A percentile compares a stretch with the other conserved stretches of the same genome.
These are phyloP conservation scores for Strombidium stylifer DNA, from an alignment of 73 alveolate genomes.

Conservation along the genomic window DNA sequence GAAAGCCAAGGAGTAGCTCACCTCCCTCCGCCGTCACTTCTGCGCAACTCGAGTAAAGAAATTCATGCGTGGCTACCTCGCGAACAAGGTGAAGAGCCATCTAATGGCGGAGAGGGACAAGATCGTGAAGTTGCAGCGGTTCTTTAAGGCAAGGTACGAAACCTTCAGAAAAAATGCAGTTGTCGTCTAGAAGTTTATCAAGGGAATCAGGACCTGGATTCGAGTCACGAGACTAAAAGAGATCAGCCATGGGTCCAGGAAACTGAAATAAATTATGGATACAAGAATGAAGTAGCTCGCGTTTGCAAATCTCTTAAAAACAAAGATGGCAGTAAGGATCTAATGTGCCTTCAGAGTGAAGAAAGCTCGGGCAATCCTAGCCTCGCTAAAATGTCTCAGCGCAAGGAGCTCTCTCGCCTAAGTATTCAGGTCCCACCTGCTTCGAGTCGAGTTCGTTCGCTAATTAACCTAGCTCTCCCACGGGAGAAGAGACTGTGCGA, in stretches of 20 bases:
- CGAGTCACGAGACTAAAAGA: background rate
- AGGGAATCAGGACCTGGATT: background rate
- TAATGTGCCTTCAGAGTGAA: conserved; percentile 7
- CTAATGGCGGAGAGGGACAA: no score
- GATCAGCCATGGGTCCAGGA: background rate
- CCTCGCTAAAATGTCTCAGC: no score
- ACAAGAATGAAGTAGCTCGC: no score
- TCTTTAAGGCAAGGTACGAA: background rate
- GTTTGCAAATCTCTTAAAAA: background rate
- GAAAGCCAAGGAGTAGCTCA: conserved; percentile 11
- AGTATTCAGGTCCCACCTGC: no score
- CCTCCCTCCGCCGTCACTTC: background rate
- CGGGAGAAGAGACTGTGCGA: no score
- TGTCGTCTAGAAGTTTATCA: background rate
- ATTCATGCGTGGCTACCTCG: background rate
- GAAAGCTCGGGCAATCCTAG: no score
- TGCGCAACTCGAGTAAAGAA: background rate
- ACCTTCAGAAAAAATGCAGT: conserved; percentile 5
- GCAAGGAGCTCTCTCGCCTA: no score
- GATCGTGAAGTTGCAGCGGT: conserved; percentile 12
- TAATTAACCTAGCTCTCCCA: no score
- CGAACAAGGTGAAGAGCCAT: no score
- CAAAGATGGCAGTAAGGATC: conserved; percentile 7
- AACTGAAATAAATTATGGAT: background rate
- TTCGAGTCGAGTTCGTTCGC: no score